Evolutionary conservation across 225 moss, liverwort and hornwort species (phyloP).

Genomic region (Ulota crispa): DNA sequence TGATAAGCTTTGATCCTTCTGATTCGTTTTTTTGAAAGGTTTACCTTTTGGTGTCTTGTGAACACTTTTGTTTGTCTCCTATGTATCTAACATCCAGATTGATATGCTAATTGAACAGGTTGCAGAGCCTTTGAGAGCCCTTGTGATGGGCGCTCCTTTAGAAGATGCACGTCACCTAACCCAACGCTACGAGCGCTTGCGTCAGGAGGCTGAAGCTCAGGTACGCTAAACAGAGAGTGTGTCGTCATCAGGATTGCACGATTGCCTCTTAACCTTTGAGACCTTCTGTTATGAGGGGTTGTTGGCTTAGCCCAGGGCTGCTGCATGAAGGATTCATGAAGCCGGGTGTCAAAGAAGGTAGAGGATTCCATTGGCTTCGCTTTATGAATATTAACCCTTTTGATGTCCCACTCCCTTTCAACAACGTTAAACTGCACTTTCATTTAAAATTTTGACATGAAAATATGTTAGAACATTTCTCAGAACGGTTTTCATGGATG

Average conservation of each 20-base stretch:
- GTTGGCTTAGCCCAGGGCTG: not conserved
- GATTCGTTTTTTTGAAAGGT: not conserved
- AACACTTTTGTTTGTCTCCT: not conserved
- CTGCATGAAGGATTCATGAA: not conserved
- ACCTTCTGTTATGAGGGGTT: not conserved
- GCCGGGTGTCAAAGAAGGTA: not conserved
- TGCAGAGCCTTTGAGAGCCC: conserved; percentile 84
- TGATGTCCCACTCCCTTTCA: no score
- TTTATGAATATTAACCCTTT: not conserved
- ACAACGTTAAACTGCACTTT: no score
- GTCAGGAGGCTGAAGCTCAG: conserved; percentile 97
- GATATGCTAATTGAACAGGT: conserved; percentile 47
- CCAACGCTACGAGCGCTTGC: conserved; percentile 92
- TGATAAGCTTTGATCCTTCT: not conserved
- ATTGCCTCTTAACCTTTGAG: conserved; percentile 1
- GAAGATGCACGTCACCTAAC: conserved; percentile 96
- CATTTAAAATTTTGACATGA: no score
- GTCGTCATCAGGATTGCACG: conserved; percentile 1
- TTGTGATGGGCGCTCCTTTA: conserved; percentile 95
- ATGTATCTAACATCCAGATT: not conserved
- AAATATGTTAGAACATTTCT: no score
- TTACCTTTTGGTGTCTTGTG: not conserved
- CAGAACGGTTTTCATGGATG: no score
- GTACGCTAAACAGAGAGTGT: conserved; percentile 25
- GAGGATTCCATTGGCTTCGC: not conserved